Evolutionary conservation across 352 stramenopile species (phyloP).

Genomic region (Salisapilia sapeloensis): DNA sequence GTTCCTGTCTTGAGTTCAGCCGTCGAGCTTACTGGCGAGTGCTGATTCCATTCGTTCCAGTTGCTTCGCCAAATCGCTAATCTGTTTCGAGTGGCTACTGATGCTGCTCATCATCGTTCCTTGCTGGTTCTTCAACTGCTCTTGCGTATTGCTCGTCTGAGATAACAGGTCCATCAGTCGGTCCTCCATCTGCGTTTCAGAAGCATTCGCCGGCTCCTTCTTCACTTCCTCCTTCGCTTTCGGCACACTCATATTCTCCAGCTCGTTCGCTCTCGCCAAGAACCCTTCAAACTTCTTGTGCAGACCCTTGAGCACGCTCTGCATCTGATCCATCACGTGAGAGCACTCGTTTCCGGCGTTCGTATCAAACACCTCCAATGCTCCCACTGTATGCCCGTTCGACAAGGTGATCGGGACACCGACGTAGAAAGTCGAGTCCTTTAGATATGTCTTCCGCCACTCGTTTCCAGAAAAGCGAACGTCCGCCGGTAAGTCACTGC

Average conservation of each 20-base stretch:
- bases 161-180: conserved; percentile 55
- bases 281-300: conserved; percentile 66
- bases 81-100: conserved; percentile 58
- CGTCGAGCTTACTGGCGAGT: conserved; percentile 42
- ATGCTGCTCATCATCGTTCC: conserved; percentile 71
- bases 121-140: conserved; percentile 66
- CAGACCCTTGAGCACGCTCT: conserved; percentile 51
- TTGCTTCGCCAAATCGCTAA: conserved; percentile 60
- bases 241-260: conserved; percentile 3
- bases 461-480: conserved; percentile 47
- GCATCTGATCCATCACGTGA: conserved; percentile 43
- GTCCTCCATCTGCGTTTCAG: conserved; percentile 55
- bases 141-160: conserved; percentile 64
- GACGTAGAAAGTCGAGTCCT: conserved; percentile 48
- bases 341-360: conserved; percentile 32
- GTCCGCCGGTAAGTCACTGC: conserved; percentile 37
- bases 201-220: conserved; percentile 7
- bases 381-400: conserved; percentile 48
- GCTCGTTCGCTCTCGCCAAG: conserved; percentile 10
- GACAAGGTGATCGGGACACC: conserved; percentile 60
- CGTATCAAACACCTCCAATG: conserved; percentile 50
- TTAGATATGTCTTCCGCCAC: conserved; percentile 25
- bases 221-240: background rate
- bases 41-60: conserved; percentile 63
- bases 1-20: too few relatives aligned